Evolutionary conservation across 2,329 filamentous ascomycete species (phyloP).

Genomic region (Conoideocrella luteorostrata): DNA sequence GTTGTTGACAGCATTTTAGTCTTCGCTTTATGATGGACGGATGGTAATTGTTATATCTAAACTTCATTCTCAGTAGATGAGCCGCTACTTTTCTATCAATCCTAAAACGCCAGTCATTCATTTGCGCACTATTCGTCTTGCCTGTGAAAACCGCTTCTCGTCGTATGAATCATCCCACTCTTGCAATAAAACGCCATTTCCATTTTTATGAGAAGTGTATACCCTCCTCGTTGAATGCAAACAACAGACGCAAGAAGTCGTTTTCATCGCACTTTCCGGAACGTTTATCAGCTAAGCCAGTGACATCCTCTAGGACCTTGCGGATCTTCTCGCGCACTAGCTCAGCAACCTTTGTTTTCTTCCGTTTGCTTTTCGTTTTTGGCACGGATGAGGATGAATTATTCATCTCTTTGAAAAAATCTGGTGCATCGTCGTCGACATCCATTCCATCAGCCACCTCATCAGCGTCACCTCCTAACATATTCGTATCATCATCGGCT

Average conservation of each 20-base stretch:
- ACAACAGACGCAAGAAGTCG: slow-evolving; percentile 76
- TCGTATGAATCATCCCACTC: no score
- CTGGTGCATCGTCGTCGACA: slow-evolving; percentile 65
- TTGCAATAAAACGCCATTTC: no score
- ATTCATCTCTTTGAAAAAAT: slow-evolving; percentile 71
- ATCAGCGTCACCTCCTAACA: slow-evolving; percentile 34
- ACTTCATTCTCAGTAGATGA: no score
- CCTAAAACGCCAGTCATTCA: neutral
- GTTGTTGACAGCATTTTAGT: no score
- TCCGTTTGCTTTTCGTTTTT: slow-evolving; percentile 64
- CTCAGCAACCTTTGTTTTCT: slow-evolving; percentile 72
- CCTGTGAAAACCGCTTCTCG: no score
- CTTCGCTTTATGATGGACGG: no score
- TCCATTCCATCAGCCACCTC: slow-evolving; percentile 39
- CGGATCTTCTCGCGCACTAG: slow-evolving; percentile 82
- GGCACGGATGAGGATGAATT: slow-evolving; percentile 28
- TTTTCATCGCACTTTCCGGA: slow-evolving; percentile 86
- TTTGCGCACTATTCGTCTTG: no score
- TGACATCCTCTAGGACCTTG: slow-evolving; percentile 75
- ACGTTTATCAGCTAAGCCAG: slow-evolving; percentile 72
- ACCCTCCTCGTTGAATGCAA: slow-evolving; percentile 82
- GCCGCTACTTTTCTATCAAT: neutral
- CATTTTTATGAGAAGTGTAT: slow-evolving; percentile 72
- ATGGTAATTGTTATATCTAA: no score
- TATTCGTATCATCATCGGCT: slow-evolving; percentile 30